A percentile compares a stretch with the other conserved stretches of the same genome.
phyloP scores from a whole-genome alignment of 2,329 filamentous ascomycete species.

The Zymoseptoria crescenta region DNA sequence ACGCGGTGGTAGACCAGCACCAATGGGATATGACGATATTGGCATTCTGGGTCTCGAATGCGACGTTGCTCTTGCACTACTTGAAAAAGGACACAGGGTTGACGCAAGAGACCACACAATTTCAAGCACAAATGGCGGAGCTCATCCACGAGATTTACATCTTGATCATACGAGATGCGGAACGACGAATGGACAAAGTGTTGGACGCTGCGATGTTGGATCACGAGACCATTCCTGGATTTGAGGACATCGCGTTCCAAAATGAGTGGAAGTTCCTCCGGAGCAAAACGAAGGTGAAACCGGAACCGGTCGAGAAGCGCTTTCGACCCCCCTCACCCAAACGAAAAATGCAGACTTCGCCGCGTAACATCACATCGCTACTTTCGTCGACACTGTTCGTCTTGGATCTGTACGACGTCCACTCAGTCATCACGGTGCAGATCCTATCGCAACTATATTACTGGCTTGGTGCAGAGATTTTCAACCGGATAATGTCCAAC shows the following conservation, averaged over 20 bases:
- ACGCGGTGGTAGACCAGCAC: conserved; percentile 86
- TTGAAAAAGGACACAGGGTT: conserved; percentile 87
- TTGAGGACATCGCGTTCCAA: conserved; percentile 94
- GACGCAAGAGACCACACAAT: conserved; percentile 72
- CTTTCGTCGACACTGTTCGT: conserved; percentile 95
- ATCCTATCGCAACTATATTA: conserved; percentile 89
- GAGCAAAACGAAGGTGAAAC: conserved; percentile 77
- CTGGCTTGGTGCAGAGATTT: conserved; percentile 92
- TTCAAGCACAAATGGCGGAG: conserved; percentile 88
- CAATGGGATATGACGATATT: conserved; percentile 99
- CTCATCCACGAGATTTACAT: conserved; percentile 98
- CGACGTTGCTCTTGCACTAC: conserved; percentile 89
- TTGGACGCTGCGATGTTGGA: conserved; percentile 90
- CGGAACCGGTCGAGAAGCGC: conserved; percentile 82
- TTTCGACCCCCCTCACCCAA: conserved; percentile 91
- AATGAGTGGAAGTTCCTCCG: conserved; percentile 99
- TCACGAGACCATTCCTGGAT: conserved; percentile 94
- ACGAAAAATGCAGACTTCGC: conserved; percentile 81
- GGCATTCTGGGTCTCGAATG: conserved; percentile 98
- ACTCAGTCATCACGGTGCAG: conserved; percentile 90
- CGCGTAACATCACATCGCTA: conserved; percentile 89
- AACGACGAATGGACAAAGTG: conserved; percentile 92
- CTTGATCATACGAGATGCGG: conserved; percentile 89
- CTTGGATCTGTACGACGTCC: conserved; percentile 95
- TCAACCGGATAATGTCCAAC: conserved; percentile 97